Base-by-base conservation (phyloP, 1,139 yeast genomes). In the Hansenula sp. region DNA sequence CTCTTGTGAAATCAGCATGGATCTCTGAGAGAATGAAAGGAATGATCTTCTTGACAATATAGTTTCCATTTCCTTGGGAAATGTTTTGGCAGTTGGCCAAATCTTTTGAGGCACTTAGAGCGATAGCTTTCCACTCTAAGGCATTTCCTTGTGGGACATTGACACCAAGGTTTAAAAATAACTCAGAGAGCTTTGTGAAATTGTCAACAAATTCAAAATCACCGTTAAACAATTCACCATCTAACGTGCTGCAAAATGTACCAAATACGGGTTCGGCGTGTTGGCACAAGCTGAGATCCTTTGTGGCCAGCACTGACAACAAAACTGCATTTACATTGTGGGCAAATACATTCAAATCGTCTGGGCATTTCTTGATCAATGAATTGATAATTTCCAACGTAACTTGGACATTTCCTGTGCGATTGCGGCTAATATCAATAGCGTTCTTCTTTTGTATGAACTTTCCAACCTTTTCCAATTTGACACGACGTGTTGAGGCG, bases 401-500 rank as follows among this genome's bases (percentile, higher is more conserved):
- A 10, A 93, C 98, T 49, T 80, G 84, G 28, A 90, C 74, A 58
- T 91, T 90, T 1, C 97, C 97, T 9, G 82, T 68, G 29, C 88
- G 68, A 46, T 74, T 79, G 41, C 79, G 77, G 47, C 72, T 67
- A 31, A 81, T 72, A 62, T 91, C 97, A 12, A 72, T 59, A 16
- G 62, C 60, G n/a, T 93, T 79, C 61, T 80, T 83, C 53, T 74
- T 79, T 41, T 76, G 76, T 46, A 93, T 65, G 59, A 84, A 89
- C 10, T 69, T 67, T 21, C 91, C 84, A 16, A 93, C 96, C 58
- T 91, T 91, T 55, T 87, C 93, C 51, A 93, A 72, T 61, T 93
- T 93, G 36, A 89, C 83, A 48, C 96, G 73, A 54, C 98, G 74
- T 8, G 96, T 85, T 36, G 95, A 83, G n/a, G 96, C 96, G 63